These are phyloP conservation scores for Fusarium caatingaense DNA, from an alignment of 2,329 filamentous ascomycete species.

Conservation along the genomic window DNA sequence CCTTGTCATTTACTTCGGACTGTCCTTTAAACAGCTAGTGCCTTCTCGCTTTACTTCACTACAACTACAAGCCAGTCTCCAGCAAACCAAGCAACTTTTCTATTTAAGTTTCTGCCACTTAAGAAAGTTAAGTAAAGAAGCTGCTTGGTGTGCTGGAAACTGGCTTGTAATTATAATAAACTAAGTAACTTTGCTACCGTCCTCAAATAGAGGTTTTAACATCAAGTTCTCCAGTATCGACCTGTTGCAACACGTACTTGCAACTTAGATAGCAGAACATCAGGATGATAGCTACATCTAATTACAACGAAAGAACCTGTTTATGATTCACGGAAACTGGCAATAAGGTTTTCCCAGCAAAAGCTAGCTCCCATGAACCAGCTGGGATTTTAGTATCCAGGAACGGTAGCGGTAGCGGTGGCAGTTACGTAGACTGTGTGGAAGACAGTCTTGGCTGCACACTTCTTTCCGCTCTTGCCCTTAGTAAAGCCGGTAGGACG, in stretches of 20 bases:
- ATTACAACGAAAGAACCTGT: background rate
- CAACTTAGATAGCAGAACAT: background rate
- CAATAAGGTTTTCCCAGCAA: background rate
- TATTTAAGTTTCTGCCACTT: background rate
- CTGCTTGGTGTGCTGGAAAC: background rate
- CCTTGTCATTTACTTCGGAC: background rate
- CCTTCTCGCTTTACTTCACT: background rate
- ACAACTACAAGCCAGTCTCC: background rate
- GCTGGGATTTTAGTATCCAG: constrained; percentile 8
- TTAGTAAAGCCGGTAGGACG: constrained; percentile 18
- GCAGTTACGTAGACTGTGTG: constrained; percentile 43
- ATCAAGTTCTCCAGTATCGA: background rate
- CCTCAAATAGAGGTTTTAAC: background rate
- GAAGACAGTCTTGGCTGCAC: constrained; percentile 34
- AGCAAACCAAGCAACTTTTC: background rate
- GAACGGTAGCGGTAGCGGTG: constrained; percentile 9
- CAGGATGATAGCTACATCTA: background rate
- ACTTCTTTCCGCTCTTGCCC: constrained; percentile 17
- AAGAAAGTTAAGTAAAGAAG: background rate
- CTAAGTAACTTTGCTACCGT: background rate
- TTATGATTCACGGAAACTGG: background rate
- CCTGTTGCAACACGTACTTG: background rate
- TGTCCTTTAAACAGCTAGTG: background rate
- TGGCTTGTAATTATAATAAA: background rate
- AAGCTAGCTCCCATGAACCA: background rate